Evolutionary conservation across 805 yeast genomes (phyloP).

Genomic region (Barnettozyma sp.): DNA sequence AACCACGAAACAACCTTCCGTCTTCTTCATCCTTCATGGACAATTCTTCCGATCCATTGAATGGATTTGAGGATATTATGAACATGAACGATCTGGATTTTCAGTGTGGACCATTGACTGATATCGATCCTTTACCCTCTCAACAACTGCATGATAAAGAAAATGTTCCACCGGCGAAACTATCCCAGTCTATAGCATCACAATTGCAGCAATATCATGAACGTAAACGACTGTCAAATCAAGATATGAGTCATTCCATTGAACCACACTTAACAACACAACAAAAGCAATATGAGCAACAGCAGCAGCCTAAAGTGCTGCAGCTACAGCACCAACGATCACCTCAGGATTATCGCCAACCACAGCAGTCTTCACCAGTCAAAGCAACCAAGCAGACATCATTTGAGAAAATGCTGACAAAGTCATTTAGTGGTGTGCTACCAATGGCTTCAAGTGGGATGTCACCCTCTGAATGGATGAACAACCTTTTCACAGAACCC

Average conservation of each 20-base stretch:
- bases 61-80: constrained; percentile 31
- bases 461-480: constrained; percentile 26
- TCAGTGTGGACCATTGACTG: constrained; percentile 25
- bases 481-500: constrained; percentile 21
- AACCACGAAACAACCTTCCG: constrained; percentile 4
- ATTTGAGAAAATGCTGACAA: constrained; percentile 33
- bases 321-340: no score
- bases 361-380: constrained; percentile 2
- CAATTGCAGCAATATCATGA: constrained; percentile 18
- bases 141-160: constrained; percentile 27
- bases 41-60: constrained; percentile 27
- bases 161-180: constrained; percentile 32
- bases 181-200: constrained; percentile 17
- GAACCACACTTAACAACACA: constrained; percentile 1
- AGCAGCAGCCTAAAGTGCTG: no score
- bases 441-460: constrained; percentile 13
- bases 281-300: not conserved
- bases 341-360: no score
- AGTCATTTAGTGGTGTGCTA: constrained; percentile 29
- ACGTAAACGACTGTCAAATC: constrained; percentile 1
- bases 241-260: constrained; percentile 1
- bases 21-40: constrained; percentile 12
- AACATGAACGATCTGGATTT: constrained; percentile 27
- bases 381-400: constrained; percentile 26
- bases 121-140: constrained; percentile 26